Evolutionary conservation across 805 yeast species (phyloP).

Genomic region (Candida saitoana): DNA sequence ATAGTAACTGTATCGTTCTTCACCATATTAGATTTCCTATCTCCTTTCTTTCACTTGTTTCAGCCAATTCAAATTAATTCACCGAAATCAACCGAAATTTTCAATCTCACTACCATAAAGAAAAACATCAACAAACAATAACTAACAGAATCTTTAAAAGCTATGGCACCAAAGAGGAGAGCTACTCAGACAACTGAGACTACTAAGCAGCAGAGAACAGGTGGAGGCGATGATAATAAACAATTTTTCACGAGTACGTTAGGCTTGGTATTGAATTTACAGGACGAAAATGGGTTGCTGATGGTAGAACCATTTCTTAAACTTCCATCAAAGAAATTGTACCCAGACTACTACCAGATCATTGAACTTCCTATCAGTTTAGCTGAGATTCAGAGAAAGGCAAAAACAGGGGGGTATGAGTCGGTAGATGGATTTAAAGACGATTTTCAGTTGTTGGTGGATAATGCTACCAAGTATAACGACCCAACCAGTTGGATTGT

Average conservation of each 20-base stretch:
- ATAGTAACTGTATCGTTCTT: conserved; percentile 42
- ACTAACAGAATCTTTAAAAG: too few relatives aligned
- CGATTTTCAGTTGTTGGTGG: conserved; percentile 33
- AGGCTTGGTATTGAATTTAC: conserved; percentile 25
- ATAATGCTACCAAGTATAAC: conserved; percentile 38
- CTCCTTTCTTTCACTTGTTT: too few relatives aligned
- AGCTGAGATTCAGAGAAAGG: conserved; percentile 31
- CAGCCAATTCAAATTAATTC: too few relatives aligned
- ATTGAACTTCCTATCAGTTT: conserved; percentile 32
- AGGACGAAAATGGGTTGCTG: conserved; percentile 25
- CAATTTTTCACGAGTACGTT: conserved; percentile 30
- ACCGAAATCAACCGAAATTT: conserved; percentile 63
- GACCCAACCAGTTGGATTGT: conserved; percentile 54
- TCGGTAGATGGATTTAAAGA: conserved; percentile 38
- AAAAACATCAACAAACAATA: conserved; percentile 41
- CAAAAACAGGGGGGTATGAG: conserved; percentile 37
- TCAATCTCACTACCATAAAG: conserved; percentile 93
- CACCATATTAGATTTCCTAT: neutral
- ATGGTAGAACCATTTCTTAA: conserved; percentile 29
- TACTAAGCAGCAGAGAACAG: conserved; percentile 14
- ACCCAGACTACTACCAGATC: conserved; percentile 38
- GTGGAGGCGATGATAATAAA: conserved; percentile 18
- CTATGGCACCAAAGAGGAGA: conserved; percentile 24
- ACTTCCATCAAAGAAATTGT: conserved; percentile 32
- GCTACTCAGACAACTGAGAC: conserved; percentile 6